Percentiles rank a stretch among this genome's conserved stretches.
phyloP scores from a whole-genome alignment of 805 yeast genomes.

The Danielia reshetovae region DNA sequence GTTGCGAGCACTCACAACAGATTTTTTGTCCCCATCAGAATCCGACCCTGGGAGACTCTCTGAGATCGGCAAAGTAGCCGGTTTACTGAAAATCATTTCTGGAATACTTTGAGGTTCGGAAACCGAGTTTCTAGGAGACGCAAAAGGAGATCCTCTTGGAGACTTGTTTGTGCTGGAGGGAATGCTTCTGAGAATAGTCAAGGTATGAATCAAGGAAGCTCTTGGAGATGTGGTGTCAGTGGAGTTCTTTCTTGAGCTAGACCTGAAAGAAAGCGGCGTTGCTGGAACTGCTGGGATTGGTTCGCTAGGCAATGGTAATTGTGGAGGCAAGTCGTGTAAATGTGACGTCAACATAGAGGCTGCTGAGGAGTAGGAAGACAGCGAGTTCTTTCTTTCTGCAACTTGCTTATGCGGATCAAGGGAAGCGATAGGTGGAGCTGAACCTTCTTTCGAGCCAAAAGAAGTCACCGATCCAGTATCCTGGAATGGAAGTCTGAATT shows the following conservation, averaged over 20 bases:
- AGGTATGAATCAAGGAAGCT: slow-evolving; percentile 38
- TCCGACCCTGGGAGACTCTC: neutral
- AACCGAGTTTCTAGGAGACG: slow-evolving; percentile 48
- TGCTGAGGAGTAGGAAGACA: slow-evolving; percentile 8
- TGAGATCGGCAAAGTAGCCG: neutral
- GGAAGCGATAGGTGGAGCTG: slow-evolving; percentile 8
- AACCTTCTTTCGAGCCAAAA: slow-evolving; percentile 7
- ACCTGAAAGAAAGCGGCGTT: slow-evolving; percentile 29
- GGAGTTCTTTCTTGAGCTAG: slow-evolving; percentile 34
- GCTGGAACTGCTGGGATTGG: slow-evolving; percentile 44
- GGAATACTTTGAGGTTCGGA: slow-evolving; percentile 15
- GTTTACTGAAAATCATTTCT: too few relatives aligned
- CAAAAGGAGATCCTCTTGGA: slow-evolving; percentile 35
- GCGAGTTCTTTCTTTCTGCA: slow-evolving; percentile 10
- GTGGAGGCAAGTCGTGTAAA: slow-evolving; percentile 48
- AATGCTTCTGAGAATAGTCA: slow-evolving; percentile 36
- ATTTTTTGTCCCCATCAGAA: neutral
- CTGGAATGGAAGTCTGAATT: slow-evolving; percentile 69
- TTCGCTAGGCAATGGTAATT: slow-evolving; percentile 52
- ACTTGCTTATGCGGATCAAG: slow-evolving; percentile 24
- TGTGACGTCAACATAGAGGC: slow-evolving; percentile 11
- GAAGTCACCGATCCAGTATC: slow-evolving; percentile 25
- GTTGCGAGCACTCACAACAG: neutral
- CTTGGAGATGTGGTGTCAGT: slow-evolving; percentile 37
- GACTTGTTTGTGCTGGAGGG: slow-evolving; percentile 25